Base-by-base conservation (phyloP, 352 stramenopile genomes). In the Phytophthora meadii region DNA sequence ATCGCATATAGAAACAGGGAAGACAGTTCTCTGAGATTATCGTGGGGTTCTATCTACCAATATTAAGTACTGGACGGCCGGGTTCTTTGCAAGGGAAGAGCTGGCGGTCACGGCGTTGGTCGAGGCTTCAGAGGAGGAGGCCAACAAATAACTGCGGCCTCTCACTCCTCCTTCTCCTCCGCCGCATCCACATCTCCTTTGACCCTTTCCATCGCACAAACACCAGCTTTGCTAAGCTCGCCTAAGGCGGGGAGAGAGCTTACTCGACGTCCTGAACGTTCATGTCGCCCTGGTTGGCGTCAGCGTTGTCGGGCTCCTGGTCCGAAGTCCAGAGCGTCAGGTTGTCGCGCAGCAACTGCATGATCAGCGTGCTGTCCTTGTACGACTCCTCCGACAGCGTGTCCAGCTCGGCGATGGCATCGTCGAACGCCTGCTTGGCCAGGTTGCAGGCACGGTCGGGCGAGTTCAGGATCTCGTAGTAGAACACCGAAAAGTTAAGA, bases 341-440 rank as follows among this genome's bases (percentile, higher is more conserved):
- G 93, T 99, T 99, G 86, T 99, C 97, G 61, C 98, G 93, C 54
- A 99, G 85, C 58, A 99, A 82, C 89, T 99, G 98, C 97, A 99
- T 99, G 81, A 99, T 99, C 50, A 99, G 84, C 37, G 97, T 99
- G 39, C 90, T 98, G 80, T 99, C 98, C 92, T 99, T 99, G 92
- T 99, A 99, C 45, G 87, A 97, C 80, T 99, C 97, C 70, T 99
- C 98, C 59, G 97, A 98, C 17, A 99, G 87, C 48, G 97, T 99
- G 84, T 99, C 98, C 28, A 99, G 88, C 82, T 99, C 97, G 19
- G 97, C 97, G 81, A 99, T 99, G 36, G 98, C 98, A 73, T 99
- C 97, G 70, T 99, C 98, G 70, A 99, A 99, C 14, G 98, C 97
- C 76, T 98, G 92, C 88, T 98, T 98, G 53, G 94, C 93, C 50